phyloP scores from a whole-genome alignment of 371 early-diverging fungal species.

The Globomyces sp. region DNA sequence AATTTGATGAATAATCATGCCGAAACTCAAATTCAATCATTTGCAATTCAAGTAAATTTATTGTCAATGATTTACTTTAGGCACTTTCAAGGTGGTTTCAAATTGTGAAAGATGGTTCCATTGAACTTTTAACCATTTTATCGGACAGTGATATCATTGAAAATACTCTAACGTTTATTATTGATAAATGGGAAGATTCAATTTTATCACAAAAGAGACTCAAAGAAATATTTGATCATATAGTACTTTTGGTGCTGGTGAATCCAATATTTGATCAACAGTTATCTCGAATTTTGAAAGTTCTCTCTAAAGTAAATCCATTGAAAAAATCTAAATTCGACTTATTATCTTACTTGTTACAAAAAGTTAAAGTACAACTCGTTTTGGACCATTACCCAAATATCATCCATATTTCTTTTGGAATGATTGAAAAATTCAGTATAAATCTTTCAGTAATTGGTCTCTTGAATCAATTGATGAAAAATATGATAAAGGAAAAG shows the following conservation, averaged over 20 bases:
- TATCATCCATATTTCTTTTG: background rate
- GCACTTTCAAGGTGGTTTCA: slow-evolving; percentile 10
- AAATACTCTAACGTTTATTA: background rate
- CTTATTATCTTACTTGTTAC: background rate
- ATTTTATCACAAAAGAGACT: slow-evolving; percentile 5
- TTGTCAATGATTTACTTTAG: too few relatives aligned
- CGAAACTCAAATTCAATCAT: slow-evolving; percentile 7
- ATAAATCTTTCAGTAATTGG: background rate
- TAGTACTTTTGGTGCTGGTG: background rate
- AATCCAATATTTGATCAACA: background rate
- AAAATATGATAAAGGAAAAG: background rate
- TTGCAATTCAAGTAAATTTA: background rate
- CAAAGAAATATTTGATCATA: slow-evolving; percentile 1
- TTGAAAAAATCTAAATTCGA: slow-evolving; percentile 4
- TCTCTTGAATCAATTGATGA: background rate
- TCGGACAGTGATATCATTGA: background rate
- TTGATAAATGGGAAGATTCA: slow-evolving; percentile 12
- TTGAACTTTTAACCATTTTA: background rate
- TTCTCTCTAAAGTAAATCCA: too few relatives aligned
- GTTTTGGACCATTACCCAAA: background rate
- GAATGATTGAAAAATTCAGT: background rate
- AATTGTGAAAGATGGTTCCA: background rate
- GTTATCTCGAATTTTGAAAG: background rate
- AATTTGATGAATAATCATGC: background rate
- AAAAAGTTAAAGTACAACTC: background rate